Base-by-base conservation (phyloP, 805 yeast species). In the Nakazawaea ishiwadae region DNA sequence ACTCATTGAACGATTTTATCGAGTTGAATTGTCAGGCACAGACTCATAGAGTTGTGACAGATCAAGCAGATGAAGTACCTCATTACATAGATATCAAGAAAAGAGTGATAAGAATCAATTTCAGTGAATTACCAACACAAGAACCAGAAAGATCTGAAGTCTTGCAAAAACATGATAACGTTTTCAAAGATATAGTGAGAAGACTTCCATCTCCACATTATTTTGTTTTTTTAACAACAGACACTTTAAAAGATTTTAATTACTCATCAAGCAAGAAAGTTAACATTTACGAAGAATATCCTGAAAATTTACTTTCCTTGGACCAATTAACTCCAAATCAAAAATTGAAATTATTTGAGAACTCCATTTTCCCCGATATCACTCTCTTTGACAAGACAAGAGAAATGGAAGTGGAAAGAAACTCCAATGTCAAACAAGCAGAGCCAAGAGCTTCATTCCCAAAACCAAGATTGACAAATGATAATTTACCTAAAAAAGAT, bases 201-300 rank as follows among this genome's bases (percentile, higher is more conserved):
- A 77, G 75, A 41, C 58, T 84, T 10, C 96, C 96, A 1, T 70
- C 90, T 0, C 96, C 96, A 0, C 74, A 76, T 45, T 73, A 71
- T 42, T 66, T 88, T 2, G 61, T 89, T 2, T 57, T 87, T 2
- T 65, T 79, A 44, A 77, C 89, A 0, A 68, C 81, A 9, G 50
- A 54, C 3, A 56, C 65, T 3, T 29, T 50, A 2, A 44, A 43
- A 2, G 47, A 50, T 2, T 51, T 54, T n/a, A 56, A 56, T 35
- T 46, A 21, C 30, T 44, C 33, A 31, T 47, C 47, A 37, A 48
- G 2, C n/a, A 38, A 17, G 36, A 49, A 30, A 27, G 32, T 19
- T 40, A 48, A n/a, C 44, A 42, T 14, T 21, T 51, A 48, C 18
- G 54, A 58, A 31, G 61, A 62, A 24, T 35, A 64, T 15, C 66